Base-by-base conservation (phyloP, 1,284 basidiomycete genomes). In the Naganishia cerealis region DNA sequence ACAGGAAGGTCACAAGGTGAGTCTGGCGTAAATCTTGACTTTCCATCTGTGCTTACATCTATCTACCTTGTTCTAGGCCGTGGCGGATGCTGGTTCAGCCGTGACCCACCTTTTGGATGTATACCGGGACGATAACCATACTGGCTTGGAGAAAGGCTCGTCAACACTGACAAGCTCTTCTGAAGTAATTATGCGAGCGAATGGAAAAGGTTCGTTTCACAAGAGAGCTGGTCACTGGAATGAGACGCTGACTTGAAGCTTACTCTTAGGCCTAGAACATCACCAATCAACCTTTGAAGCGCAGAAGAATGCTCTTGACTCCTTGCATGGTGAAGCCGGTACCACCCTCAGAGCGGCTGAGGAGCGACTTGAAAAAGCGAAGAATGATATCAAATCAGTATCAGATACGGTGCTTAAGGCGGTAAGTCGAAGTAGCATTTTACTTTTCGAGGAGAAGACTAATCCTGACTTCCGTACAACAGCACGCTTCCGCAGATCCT, bases 71-170 rank as follows among this genome's bases (percentile, higher is more conserved):
- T 24, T 15, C 5, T 38, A 68, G 67, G 55, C 56, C 75, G 16
- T 77, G 81, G 0, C 72, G 72, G 21, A 66, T 67, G 0, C 77
- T 78, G 73, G 75, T 81, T 16, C 58, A 72, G 7, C 67, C 68
- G 38, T 65, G 15, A 36, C 26, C 29, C 24, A 55, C 18, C 53
- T 39, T 7, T 40, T 67, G 5, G 66, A 50, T 24, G 48, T 21
- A 26, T 55, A 67, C 39, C 33, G 29, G n/a, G 36, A 33, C n/a
- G 57, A 48, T 2, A 39, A 52, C 18, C 36, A 58, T 33, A 55
- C 36, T 46, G 42, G 24, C 12, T n/a, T 57, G 6, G 46, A 48
- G 10, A 33, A 24, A 6, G 54, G 56, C 18, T n/a, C 55, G 21
- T 38, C 65, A 7, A 21, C 43, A 3, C 24, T 57, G 18, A 39